Base-by-base conservation (phyloP, 192 early-diverging fungal species). In the Lunasporangiospora selenospora region DNA sequence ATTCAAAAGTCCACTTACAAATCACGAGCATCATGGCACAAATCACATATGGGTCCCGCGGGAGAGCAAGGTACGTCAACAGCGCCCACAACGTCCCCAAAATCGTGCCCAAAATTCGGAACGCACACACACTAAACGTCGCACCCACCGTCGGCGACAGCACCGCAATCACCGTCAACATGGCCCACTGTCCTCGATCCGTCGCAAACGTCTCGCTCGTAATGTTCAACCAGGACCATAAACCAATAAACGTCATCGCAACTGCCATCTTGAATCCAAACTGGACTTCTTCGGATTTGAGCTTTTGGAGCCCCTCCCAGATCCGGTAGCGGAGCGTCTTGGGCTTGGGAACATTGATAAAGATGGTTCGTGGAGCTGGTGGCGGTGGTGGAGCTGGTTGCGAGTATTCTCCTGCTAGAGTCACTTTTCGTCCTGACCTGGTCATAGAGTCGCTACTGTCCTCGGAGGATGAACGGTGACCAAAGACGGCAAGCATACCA, bases 221-320 rank as follows among this genome's bases (percentile, higher is more conserved):
- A 19, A 66, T 60, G 1, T 67, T 58, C 15, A 84, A 31, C 47
- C 77, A 84, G 1, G 82, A 78, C 36, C 70, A 77, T 6, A 81
- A 32, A 47, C 70, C 69, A 23, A 81, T 50, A 12, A 79, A 52
- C 0, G 62, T 41, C 1, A 84, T 60, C 12, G 71, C 77, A 2
- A 49, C 24, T 5, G 80, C 82, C 80, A 84, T 84, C 53, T 84
- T 84, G 52, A 84, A 65, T 1, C 66, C 71, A 62, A 80, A 84
- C 53, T 81, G 79, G 63, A 77, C 62, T 18, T 81, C 80, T 32
- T 80, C 79, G 1, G 75, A 60, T 18, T 56, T 75, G 21, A 78
- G 44, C 1, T 64, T 62, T 23, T 79, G 82, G 1, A 77, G 16
- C 3, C 46, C 36, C 24, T 55, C 29, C 82, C 82, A 84, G n/a